Evolutionary conservation across 495 filamentous ascomycete species (phyloP).

Genomic region (Glutinoglossum americanum): DNA sequence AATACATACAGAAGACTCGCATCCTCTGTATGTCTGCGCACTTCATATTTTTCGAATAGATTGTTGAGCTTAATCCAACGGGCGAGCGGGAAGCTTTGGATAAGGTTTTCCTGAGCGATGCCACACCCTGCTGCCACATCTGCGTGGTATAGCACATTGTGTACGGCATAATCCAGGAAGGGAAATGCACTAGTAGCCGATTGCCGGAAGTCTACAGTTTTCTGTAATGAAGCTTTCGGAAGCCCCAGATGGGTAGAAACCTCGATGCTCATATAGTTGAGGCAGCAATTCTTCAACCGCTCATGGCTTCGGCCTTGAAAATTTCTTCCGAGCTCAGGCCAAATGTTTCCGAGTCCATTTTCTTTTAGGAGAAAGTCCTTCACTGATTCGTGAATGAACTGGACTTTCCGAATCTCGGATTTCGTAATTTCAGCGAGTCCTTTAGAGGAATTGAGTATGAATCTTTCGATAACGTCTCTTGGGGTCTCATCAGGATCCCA

Average conservation of each 20-base stretch:
- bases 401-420: conserved; percentile 11
- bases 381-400: conserved; percentile 25
- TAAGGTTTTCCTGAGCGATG: conserved; percentile 19
- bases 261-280: conserved; percentile 9
- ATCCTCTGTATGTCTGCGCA: conserved; percentile 14
- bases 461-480: conserved; percentile 8
- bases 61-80: conserved; percentile 23
- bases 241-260: conserved; percentile 6
- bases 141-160: conserved; percentile 24
- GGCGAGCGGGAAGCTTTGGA: conserved; percentile 15
- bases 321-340: conserved; percentile 10
- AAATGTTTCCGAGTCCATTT: conserved; percentile 14
- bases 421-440: conserved; percentile 17
- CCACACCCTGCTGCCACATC: conserved; percentile 15
- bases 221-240: conserved; percentile 7
- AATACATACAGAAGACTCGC: conserved; percentile 26
- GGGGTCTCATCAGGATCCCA: conserved; percentile 8
- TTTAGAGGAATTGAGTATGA: conserved; percentile 17
- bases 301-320: conserved; percentile 16
- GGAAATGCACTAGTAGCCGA: conserved; percentile 14
- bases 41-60: conserved; percentile 15
- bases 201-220: conserved; percentile 7
- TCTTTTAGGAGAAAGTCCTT: conserved; percentile 17
- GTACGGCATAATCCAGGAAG: conserved; percentile 25
- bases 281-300: conserved; percentile 18